Evolutionary conservation across 2,329 filamentous ascomycete genomes (phyloP).

Genomic region (Verruconis gallopava): DNA sequence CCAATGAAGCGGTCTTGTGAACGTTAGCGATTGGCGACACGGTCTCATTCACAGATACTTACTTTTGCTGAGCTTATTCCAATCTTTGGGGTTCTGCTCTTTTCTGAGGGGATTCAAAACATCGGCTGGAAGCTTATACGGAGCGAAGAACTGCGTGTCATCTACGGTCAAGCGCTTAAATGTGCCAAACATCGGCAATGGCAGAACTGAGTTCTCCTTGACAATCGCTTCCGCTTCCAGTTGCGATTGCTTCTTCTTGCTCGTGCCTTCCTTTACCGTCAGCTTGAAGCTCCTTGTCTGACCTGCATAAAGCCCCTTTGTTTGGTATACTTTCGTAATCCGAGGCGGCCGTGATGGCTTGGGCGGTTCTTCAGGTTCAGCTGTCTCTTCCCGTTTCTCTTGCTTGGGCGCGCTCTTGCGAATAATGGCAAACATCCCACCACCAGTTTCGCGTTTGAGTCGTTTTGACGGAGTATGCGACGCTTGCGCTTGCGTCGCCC

Average conservation of each 20-base stretch:
- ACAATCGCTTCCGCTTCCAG: constrained; percentile 2
- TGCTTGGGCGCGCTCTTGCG: not conserved
- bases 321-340: constrained; percentile 61
- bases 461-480: not conserved
- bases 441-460: not conserved
- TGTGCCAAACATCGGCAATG: constrained; percentile 62
- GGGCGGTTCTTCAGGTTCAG: constrained; percentile 8
- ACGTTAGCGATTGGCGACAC: no score
- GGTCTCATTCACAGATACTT: no score
- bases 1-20: constrained; percentile 73
- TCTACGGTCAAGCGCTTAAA: constrained; percentile 49
- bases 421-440: constrained; percentile 3
- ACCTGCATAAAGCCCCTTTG: constrained; percentile 76
- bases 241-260: constrained; percentile 2
- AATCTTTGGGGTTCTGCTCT: constrained; percentile 85
- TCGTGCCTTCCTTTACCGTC: not conserved
- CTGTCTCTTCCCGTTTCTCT: not conserved
- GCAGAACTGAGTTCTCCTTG: constrained; percentile 7
- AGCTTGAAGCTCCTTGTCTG: constrained; percentile 45
- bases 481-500: not conserved
- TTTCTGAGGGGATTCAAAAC: constrained; percentile 76
- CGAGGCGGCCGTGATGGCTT: constrained; percentile 21
- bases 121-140: constrained; percentile 77
- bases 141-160: not conserved
- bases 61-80: constrained; percentile 87